Evolutionary conservation across 148 eudicot species (phyloP).

Genomic region (Salicornia ramosissima): DNA sequence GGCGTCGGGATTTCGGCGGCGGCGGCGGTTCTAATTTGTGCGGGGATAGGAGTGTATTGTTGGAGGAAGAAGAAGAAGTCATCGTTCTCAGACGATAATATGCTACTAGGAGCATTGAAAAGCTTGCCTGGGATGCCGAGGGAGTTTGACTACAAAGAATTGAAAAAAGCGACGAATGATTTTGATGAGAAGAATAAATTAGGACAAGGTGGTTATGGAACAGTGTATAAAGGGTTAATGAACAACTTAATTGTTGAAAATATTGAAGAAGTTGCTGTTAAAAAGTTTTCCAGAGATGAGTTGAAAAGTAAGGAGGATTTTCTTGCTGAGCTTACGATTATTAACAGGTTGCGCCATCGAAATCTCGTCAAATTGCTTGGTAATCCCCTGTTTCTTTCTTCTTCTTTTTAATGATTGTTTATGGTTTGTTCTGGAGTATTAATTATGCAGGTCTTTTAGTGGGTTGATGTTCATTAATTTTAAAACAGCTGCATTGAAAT

Average conservation of each 20-base stretch:
- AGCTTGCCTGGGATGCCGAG: constrained; percentile 74
- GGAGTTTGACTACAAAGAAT: constrained; percentile 62
- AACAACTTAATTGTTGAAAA: constrained; percentile 32
- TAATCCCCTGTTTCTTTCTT: constrained; percentile 16
- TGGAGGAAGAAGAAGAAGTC: constrained; percentile 20
- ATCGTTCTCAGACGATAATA: constrained; percentile 31
- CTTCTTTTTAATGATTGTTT: not conserved
- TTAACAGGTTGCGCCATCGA: constrained; percentile 75
- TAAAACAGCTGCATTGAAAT: too few relatives aligned
- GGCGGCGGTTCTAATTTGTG: constrained; percentile 15
- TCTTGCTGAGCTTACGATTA: constrained; percentile 82
- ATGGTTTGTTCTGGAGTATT: not conserved
- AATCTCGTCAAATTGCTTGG: constrained; percentile 83
- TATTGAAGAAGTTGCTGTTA: constrained; percentile 68
- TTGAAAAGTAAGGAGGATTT: constrained; percentile 79
- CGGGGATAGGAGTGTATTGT: constrained; percentile 11
- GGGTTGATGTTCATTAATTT: too few relatives aligned
- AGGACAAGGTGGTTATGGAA: constrained; percentile 82
- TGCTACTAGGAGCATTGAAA: constrained; percentile 52
- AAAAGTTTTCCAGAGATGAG: constrained; percentile 68
- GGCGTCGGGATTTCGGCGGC: constrained; percentile 15
- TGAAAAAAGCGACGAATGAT: constrained; percentile 62
- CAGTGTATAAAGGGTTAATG: constrained; percentile 50
- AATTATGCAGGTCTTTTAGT: too few relatives aligned
- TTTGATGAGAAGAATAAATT: constrained; percentile 64